phyloP scores from a whole-genome alignment of 768 basidiomycete genomes.

The Russula foetens region DNA sequence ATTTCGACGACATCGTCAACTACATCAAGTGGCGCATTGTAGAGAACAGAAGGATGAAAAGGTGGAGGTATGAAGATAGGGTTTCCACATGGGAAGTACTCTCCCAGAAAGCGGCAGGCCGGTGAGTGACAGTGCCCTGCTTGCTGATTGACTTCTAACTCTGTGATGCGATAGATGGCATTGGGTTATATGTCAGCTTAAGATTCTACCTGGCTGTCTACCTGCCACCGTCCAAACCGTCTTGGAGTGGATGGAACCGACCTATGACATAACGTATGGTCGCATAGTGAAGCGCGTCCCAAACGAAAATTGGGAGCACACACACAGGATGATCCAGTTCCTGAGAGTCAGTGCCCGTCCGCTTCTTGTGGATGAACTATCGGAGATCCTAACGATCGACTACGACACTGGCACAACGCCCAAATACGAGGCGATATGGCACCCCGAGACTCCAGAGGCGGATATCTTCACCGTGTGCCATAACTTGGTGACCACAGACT shows the following conservation, averaged over 20 bases:
- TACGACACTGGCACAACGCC: conserved; percentile 12
- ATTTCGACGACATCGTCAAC: background rate
- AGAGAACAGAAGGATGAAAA: conserved; percentile 19
- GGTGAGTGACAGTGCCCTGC: conserved; percentile 2
- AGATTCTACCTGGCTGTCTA: conserved; percentile 15
- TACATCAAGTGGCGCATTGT: conserved; percentile 14
- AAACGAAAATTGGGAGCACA: conserved; percentile 13
- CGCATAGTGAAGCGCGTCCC: conserved; percentile 21
- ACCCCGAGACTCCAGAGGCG: conserved; percentile 9
- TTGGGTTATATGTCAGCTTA: conserved; percentile 23
- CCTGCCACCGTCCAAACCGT: conserved; percentile 12
- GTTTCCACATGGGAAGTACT: conserved; percentile 8
- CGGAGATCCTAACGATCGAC: conserved; percentile 22
- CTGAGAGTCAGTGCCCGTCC: conserved; percentile 17
- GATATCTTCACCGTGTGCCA: conserved; percentile 14
- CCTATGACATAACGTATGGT: conserved; percentile 20
- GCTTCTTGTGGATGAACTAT: conserved; percentile 20
- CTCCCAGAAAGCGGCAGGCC: conserved; percentile 5
- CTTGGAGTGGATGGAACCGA: conserved; percentile 17
- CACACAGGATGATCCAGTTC: conserved; percentile 20
- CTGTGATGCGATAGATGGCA: conserved; percentile 20
- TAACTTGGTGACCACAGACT: background rate
- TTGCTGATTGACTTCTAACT: background rate
- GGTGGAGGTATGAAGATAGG: conserved; percentile 9
- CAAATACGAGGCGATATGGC: conserved; percentile 16